These are phyloP conservation scores for Monosporascus cannonballus DNA, from an alignment of 2,329 filamentous ascomycete genomes.

Conservation along the genomic window DNA sequence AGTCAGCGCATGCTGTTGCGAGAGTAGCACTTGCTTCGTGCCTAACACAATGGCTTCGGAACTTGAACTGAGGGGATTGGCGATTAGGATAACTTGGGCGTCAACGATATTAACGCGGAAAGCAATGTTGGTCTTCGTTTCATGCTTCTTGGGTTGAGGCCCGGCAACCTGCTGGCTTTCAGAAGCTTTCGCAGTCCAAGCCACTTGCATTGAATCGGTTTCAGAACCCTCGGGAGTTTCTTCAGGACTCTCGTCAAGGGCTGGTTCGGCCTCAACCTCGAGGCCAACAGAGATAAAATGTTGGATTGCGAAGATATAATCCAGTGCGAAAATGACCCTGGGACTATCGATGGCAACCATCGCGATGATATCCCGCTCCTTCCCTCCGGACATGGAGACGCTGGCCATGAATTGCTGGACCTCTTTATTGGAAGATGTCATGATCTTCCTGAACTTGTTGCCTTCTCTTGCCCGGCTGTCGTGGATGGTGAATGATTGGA, in stretches of 20 bases:
- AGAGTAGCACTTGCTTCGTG: slow-evolving; percentile 87
- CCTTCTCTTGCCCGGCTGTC: slow-evolving; percentile 84
- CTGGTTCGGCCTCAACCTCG: slow-evolving; percentile 50
- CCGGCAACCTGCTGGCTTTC: slow-evolving; percentile 19
- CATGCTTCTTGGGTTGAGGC: slow-evolving; percentile 20
- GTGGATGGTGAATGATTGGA: slow-evolving; percentile 89
- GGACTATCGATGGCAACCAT: slow-evolving; percentile 94
- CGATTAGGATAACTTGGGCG: slow-evolving; percentile 92
- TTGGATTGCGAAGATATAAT: slow-evolving; percentile 89
- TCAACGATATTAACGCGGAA: slow-evolving; percentile 94
- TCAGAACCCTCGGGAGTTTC: slow-evolving; percentile 57
- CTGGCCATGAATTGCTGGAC: slow-evolving; percentile 99
- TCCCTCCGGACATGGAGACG: slow-evolving; percentile 82
- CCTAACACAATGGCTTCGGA: slow-evolving; percentile 95
- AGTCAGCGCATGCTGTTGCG: slow-evolving; percentile 88
- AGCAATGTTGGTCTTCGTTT: slow-evolving; percentile 63
- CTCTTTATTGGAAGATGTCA: slow-evolving; percentile 92
- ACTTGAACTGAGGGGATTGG: slow-evolving; percentile 81
- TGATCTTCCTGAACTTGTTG: slow-evolving; percentile 97
- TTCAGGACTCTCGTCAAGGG: slow-evolving; percentile 46
- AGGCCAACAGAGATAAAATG: slow-evolving; percentile 72
- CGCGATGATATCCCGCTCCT: slow-evolving; percentile 76
- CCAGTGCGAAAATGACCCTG: slow-evolving; percentile 86
- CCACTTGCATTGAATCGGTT: slow-evolving; percentile 48
- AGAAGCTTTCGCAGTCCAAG: slow-evolving; percentile 33